Evolutionary conservation across 1,284 basidiomycete species (phyloP).

Genomic region (Trichosporon sp.): DNA sequence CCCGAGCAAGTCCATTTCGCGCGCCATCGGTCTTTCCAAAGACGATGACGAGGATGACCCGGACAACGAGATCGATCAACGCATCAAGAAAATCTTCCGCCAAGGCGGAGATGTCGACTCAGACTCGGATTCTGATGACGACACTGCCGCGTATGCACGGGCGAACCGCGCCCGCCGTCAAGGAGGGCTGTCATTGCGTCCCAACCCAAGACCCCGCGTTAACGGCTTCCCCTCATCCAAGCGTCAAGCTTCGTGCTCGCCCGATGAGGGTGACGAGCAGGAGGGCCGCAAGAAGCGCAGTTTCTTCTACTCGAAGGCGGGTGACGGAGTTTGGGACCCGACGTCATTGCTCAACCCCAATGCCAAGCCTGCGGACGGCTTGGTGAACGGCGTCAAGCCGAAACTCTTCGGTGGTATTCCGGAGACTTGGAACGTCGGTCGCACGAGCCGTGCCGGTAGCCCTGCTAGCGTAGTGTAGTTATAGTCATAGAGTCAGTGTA

Average conservation of each 20-base stretch:
- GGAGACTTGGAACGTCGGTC: conserved; percentile 35
- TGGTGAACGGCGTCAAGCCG: conserved; percentile 34
- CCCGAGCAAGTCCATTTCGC: conserved; percentile 60
- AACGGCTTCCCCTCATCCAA: conserved; percentile 33
- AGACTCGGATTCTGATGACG: conserved; percentile 37
- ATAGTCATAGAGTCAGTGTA: conserved; percentile 21
- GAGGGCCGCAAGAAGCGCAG: conserved; percentile 34
- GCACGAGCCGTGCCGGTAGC: conserved; percentile 37
- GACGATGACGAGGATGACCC: conserved; percentile 54
- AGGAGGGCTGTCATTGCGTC: conserved; percentile 30
- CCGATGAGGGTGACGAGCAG: conserved; percentile 27
- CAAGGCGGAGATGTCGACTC: conserved; percentile 35
- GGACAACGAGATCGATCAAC: conserved; percentile 54
- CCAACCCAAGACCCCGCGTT: conserved; percentile 33
- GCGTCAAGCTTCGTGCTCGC: conserved; percentile 29
- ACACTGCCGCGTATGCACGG: conserved; percentile 35
- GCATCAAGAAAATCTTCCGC: conserved; percentile 45
- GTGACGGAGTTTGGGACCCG: conserved; percentile 33
- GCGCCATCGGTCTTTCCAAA: conserved; percentile 48
- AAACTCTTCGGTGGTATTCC: conserved; percentile 37
- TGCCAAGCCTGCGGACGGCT: conserved; percentile 24
- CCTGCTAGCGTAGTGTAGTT: conserved; percentile 40
- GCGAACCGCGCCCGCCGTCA: conserved; percentile 37
- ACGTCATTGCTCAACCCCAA: conserved; percentile 29
- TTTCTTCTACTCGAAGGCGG: conserved; percentile 33